Conservation (phyloP, 495 filamentous ascomycete species). For the Cercophora scortea region DNA sequence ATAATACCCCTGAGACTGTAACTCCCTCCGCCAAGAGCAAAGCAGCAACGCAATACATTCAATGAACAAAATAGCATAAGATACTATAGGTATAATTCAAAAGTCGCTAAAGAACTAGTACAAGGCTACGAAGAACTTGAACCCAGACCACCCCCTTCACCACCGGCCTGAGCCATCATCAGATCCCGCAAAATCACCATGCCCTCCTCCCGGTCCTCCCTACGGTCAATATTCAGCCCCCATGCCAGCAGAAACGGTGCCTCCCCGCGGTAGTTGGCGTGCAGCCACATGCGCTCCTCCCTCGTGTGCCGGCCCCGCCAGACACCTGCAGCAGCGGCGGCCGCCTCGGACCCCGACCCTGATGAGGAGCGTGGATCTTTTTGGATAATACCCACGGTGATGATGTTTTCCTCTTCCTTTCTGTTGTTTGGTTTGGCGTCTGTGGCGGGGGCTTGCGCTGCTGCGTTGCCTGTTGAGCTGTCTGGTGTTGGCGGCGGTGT, state of each 20-base stretch:
- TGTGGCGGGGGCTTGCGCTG: background rate
- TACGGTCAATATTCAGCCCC: slow-evolving; percentile 27
- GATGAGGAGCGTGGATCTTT: background rate
- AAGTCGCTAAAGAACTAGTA: too few relatives aligned
- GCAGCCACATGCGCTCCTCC: slow-evolving; percentile 32
- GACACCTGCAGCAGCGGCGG: background rate
- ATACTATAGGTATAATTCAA: too few relatives aligned
- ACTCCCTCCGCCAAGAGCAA: too few relatives aligned
- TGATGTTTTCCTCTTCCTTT: background rate
- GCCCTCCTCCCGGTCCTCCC: slow-evolving; percentile 25
- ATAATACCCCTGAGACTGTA: too few relatives aligned
- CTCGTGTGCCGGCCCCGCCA: slow-evolving; percentile 6
- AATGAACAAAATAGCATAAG: too few relatives aligned
- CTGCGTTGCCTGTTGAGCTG: background rate
- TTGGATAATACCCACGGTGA: background rate
- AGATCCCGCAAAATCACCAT: slow-evolving; percentile 28
- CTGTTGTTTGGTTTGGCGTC: background rate
- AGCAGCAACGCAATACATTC: too few relatives aligned
- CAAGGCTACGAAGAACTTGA: background rate
- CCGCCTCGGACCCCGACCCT: background rate
- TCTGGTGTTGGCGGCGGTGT: slow-evolving; percentile 13
- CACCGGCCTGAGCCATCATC: slow-evolving; percentile 15
- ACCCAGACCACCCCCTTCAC: background rate
- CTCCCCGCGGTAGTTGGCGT: slow-evolving; percentile 34
- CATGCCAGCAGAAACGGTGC: slow-evolving; percentile 32